Conservation (phyloP, 768 basidiomycete species). For the Cyclocybe cylindracea region DNA sequence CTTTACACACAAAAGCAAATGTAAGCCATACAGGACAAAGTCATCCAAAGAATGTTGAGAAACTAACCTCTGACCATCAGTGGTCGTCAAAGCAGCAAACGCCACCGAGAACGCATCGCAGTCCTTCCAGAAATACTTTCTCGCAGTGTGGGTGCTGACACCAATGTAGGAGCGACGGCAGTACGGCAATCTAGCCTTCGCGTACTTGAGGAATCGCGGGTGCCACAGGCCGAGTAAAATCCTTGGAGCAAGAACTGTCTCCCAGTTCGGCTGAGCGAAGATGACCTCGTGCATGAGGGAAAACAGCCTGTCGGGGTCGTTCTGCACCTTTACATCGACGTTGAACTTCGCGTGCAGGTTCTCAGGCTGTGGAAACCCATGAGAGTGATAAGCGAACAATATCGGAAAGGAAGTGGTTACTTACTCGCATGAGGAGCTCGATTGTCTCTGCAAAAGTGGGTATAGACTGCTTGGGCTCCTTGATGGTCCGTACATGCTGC, state of each 20-base stretch:
- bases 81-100: conserved; percentile 69
- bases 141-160: conserved; percentile 64
- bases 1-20: conserved; percentile 31
- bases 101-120: conserved; percentile 86
- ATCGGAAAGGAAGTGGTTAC: conserved; percentile 15
- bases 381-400: neutral
- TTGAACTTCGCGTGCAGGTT: conserved; percentile 78
- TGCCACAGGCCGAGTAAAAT: conserved; percentile 89
- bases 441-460: conserved; percentile 90
- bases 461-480: conserved; percentile 82
- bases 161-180: conserved; percentile 88
- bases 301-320: conserved; percentile 87
- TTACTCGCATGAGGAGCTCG: conserved; percentile 72
- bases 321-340: conserved; percentile 93
- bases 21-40: neutral
- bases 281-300: conserved; percentile 72
- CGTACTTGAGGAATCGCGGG: conserved; percentile 81
- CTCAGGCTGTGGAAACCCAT: conserved; percentile 50
- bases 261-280: conserved; percentile 65
- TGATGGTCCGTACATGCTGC: conserved; percentile 77
- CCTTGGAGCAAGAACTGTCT: conserved; percentile 75
- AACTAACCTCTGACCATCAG: conserved; percentile 72
- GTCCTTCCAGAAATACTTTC: conserved; percentile 87
- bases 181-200: conserved; percentile 76
- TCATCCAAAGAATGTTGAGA: conserved; percentile 3